A percentile compares a stretch with the other conserved stretches of the same genome.
These are phyloP conservation scores for Malus asiatica DNA, from an alignment of 306 rosid species.

Conservation along the genomic window DNA sequence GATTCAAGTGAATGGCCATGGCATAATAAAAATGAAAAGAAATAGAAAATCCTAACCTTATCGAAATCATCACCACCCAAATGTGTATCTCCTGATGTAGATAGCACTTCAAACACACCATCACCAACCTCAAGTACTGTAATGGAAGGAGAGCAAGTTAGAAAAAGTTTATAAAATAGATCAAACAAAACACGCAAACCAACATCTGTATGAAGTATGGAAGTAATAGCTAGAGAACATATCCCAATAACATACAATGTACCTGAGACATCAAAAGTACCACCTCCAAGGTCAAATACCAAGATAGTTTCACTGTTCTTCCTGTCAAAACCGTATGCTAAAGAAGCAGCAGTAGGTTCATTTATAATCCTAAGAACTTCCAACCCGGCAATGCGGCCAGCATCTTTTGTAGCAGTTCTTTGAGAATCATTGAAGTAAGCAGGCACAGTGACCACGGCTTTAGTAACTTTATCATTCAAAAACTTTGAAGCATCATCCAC, in stretches of 20 bases:
- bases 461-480: slow-evolving; percentile 88
- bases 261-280: slow-evolving; percentile 99
- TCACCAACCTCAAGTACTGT: slow-evolving; percentile 94
- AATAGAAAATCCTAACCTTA: slow-evolving; percentile 38
- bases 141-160: neutral
- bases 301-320: slow-evolving; percentile 89
- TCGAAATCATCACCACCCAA: slow-evolving; percentile 98
- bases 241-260: neutral
- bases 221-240: neutral
- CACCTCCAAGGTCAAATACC: slow-evolving; percentile 98
- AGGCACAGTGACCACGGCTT: slow-evolving; percentile 96
- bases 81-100: slow-evolving; percentile 97
- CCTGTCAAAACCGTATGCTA: slow-evolving; percentile 94
- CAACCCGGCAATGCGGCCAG: slow-evolving; percentile 96
- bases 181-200: neutral
- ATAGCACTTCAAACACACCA: slow-evolving; percentile 94
- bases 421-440: slow-evolving; percentile 99
- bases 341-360: slow-evolving; percentile 94
- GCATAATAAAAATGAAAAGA: neutral
- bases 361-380: slow-evolving; percentile 93
- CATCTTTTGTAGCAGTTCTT: slow-evolving; percentile 96
- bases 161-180: neutral
- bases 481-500: slow-evolving; percentile 97
- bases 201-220: neutral
- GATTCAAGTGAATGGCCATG: neutral